These are phyloP conservation scores for Cryptosporidium viatorum DNA, from an alignment of 169 alveolate genomes.

Conservation along the genomic window DNA sequence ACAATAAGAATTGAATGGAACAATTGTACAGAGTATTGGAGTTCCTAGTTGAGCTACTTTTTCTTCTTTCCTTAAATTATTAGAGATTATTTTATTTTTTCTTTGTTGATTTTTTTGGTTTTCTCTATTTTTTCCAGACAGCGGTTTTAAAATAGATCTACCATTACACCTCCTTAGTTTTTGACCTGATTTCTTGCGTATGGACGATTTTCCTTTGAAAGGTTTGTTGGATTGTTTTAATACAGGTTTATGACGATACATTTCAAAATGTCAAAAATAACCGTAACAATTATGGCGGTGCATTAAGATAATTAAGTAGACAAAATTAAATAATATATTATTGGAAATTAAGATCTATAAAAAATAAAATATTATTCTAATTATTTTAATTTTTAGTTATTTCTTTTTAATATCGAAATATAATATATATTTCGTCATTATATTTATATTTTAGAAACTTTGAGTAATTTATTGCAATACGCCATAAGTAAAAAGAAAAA, in stretches of 20 bases:
- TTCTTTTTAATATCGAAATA: too few relatives aligned
- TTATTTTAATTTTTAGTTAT: too few relatives aligned
- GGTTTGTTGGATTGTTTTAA: slow-evolving; percentile 61
- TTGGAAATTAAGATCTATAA: neutral
- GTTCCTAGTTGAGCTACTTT: neutral
- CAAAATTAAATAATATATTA: neutral
- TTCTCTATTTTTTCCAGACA: slow-evolving; percentile 23
- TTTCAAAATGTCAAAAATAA: slow-evolving; percentile 20
- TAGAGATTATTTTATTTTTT: slow-evolving; percentile 13
- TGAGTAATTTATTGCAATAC: too few relatives aligned
- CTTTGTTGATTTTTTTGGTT: slow-evolving; percentile 53
- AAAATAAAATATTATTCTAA: too few relatives aligned
- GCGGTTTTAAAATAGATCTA: neutral
- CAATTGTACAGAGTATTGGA: slow-evolving; percentile 57
- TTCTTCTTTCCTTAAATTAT: neutral
- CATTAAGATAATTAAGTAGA: neutral
- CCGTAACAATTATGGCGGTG: neutral
- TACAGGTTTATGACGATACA: slow-evolving; percentile 54
- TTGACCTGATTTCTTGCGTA: neutral
- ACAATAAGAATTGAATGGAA: slow-evolving; percentile 36
- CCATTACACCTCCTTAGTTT: neutral
- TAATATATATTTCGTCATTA: too few relatives aligned
- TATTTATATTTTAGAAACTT: too few relatives aligned
- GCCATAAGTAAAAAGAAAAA: too few relatives aligned
- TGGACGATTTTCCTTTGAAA: slow-evolving; percentile 32